These are phyloP conservation scores for Leccinum disarticulatum DNA, from an alignment of 768 basidiomycete genomes.

Conservation along the genomic window DNA sequence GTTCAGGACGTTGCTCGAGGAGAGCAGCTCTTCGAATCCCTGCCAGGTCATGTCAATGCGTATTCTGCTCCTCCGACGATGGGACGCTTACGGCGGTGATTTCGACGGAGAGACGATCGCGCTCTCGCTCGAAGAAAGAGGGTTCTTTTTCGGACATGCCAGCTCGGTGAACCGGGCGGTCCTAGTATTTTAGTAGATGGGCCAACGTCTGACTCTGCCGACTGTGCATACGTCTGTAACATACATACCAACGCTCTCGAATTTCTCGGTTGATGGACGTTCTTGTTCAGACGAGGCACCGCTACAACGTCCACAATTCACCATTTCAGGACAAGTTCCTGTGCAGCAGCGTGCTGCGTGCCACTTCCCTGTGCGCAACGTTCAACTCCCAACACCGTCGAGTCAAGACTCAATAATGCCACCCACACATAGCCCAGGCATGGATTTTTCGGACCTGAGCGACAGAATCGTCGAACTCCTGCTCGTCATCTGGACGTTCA, in stretches of 20 bases:
- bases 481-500: conserved; percentile 4
- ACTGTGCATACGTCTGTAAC: neutral
- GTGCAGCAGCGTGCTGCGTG: neutral
- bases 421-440: conserved; percentile 16
- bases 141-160: conserved; percentile 40
- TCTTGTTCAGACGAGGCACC: neutral
- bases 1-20: conserved; percentile 82
- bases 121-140: conserved; percentile 77
- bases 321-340: neutral
- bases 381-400: neutral
- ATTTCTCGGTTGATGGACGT: neutral
- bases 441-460: conserved; percentile 18
- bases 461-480: conserved; percentile 19
- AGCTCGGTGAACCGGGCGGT: neutral
- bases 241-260: neutral
- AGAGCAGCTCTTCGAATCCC: conserved; percentile 89
- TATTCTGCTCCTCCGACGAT: neutral
- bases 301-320: neutral
- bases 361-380: neutral
- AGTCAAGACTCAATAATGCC: conserved; percentile 10
- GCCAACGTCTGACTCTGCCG: neutral
- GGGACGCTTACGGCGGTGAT: conserved; percentile 60
- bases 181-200: neutral
- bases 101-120: conserved; percentile 70
- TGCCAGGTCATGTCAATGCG: conserved; percentile 24